Evolutionary conservation across 371 early-diverging fungal genomes (phyloP).

Genomic region (Dinochytrium kinnereticum): DNA sequence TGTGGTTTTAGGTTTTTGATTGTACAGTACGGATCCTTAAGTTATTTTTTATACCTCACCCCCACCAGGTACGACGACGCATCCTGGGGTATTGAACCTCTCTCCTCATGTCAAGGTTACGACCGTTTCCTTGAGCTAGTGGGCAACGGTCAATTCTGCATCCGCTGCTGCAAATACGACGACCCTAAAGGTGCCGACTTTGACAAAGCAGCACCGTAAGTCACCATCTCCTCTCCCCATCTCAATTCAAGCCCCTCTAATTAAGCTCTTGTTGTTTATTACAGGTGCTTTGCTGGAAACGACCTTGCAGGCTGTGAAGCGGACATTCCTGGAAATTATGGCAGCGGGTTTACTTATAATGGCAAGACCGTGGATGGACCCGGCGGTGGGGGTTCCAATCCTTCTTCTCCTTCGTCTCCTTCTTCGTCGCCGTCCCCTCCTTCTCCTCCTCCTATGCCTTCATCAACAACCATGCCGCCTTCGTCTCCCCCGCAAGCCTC

Average conservation of each 20-base stretch:
- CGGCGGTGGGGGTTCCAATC: background rate
- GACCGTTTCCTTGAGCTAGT: slow-evolving; percentile 19
- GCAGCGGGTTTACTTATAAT: slow-evolving; percentile 4
- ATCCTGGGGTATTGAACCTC: slow-evolving; percentile 21
- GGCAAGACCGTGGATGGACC: background rate
- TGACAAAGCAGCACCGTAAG: background rate
- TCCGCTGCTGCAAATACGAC: slow-evolving; percentile 14
- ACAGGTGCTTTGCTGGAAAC: slow-evolving; percentile 11
- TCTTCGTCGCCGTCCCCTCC: background rate
- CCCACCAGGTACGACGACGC: slow-evolving; percentile 26
- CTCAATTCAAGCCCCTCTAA: background rate
- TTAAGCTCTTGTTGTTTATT: background rate
- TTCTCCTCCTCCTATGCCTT: background rate
- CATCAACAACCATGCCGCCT: background rate
- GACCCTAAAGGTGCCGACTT: background rate
- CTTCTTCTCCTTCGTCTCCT: background rate
- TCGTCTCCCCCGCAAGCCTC: background rate
- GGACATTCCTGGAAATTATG: slow-evolving; percentile 8
- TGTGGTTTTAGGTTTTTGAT: background rate
- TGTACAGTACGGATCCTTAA: no score
- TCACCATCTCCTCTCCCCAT: background rate
- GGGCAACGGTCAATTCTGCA: slow-evolving; percentile 7
- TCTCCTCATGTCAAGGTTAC: background rate
- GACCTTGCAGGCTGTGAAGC: slow-evolving; percentile 6
- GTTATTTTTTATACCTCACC: no score